Evolutionary conservation across 345 rosid genomes (phyloP).

Genomic region (Heritiera fomes): DNA sequence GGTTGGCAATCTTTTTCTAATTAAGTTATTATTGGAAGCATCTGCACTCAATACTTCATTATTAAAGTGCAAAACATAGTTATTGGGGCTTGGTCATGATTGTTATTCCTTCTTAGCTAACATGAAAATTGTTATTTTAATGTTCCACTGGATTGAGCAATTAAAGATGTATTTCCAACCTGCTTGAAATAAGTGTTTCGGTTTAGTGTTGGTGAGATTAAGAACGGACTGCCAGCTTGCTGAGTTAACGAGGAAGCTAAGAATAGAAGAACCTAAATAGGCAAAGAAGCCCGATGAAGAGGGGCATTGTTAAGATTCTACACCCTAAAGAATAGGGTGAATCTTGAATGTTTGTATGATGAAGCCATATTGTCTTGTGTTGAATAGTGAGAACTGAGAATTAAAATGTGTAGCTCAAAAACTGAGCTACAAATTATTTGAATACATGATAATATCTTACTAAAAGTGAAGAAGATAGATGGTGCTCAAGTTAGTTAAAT

Average conservation of each 20-base stretch:
- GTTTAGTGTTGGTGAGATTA: background rate
- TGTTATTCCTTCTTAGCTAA: conserved; percentile 6
- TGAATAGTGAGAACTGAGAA: background rate
- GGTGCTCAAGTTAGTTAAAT: background rate
- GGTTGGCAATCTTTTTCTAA: background rate
- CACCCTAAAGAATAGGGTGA: background rate
- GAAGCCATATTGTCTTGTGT: conserved; percentile 1
- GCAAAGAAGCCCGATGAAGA: background rate
- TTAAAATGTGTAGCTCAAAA: background rate
- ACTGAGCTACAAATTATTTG: background rate
- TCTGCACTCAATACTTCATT: background rate
- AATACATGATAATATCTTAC: background rate
- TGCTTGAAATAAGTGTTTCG: background rate
- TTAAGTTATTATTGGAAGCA: conserved; percentile 5
- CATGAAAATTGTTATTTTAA: background rate
- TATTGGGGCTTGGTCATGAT: conserved; percentile 15
- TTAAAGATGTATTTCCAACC: background rate
- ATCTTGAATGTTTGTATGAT: background rate
- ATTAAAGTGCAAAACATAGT: background rate
- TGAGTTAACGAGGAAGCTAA: background rate
- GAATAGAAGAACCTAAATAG: background rate
- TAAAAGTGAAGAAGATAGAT: conserved; percentile 3
- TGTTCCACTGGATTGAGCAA: conserved; percentile 14
- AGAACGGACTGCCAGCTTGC: background rate
- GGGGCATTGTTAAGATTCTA: conserved; percentile 7